Percentiles rank a stretch among this genome's conserved stretches.
phyloP scores from a whole-genome alignment of 768 basidiomycete species.

The Suillus plorans region DNA sequence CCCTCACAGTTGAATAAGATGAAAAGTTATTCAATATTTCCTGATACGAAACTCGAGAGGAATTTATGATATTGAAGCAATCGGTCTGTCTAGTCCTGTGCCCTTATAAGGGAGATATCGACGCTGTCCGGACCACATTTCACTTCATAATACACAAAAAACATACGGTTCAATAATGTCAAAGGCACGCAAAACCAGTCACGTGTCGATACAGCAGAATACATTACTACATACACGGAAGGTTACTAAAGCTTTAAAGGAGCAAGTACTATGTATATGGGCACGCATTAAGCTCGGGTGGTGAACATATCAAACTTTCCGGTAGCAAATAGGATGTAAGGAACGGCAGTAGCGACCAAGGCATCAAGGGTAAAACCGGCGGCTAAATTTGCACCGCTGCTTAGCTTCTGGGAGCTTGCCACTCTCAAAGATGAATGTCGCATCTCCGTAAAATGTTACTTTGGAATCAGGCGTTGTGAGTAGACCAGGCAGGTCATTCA shows the following conservation, averaged over 20 bases:
- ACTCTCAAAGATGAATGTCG: not conserved
- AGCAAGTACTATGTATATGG: not conserved
- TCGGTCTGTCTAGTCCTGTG: no score
- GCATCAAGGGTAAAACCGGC: conserved; percentile 22
- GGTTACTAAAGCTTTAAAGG: no score
- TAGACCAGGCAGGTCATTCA: conserved; percentile 62
- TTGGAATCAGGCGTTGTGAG: conserved; percentile 21
- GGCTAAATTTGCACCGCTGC: conserved; percentile 3
- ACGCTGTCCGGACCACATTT: no score
- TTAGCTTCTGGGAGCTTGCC: not conserved
- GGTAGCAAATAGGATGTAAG: not conserved
- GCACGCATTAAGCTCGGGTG: not conserved
- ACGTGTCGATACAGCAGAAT: no score
- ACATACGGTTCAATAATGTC: not conserved
- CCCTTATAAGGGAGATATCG: no score
- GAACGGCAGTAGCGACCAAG: conserved; percentile 10
- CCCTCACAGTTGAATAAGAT: no score
- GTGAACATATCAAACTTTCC: not conserved
- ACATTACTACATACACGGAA: not conserved
- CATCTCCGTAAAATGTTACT: conserved; percentile 15
- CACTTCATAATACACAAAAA: not conserved
- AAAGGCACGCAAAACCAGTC: no score
- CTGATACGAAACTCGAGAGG: no score
- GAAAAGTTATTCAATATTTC: no score
- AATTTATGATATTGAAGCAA: no score